Base-by-base conservation (phyloP, 148 eudicot genomes). In the Nepenthes mirabilis region DNA sequence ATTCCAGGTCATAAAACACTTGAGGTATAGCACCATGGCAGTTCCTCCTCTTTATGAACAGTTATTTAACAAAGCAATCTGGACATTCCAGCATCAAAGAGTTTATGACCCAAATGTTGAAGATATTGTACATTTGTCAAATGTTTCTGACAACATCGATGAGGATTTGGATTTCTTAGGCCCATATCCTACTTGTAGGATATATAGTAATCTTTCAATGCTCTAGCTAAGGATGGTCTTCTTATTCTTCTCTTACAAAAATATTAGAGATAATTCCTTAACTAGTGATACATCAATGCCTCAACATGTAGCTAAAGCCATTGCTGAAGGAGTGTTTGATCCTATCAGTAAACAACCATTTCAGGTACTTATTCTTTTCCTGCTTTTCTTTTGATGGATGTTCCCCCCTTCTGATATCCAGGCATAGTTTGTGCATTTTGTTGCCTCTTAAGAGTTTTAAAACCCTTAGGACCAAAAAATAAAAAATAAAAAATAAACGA, bases 81-180 rank as follows among this genome's bases (percentile, higher is more conserved):
- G 77, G 81, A 93, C 99, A 51, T 93, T 93, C 82, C 89, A 77
- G 65, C 84, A 93, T 79, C 99, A 93, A 82, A 79, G 96, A 69
- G 99, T 93, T 69, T 93, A 84, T 66, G 95, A 93, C 74, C 81
- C 89, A 1, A 57, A 43, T 14, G 62, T 62, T 37, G 87, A 86
- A 68, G 95, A 84, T 70, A 76, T 93, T 48, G 91, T 89, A 34
- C 83, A 86, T 74, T 68, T 93, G 47, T 72, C 86, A 47, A 61
- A 72, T 52, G 63, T 87, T 35, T 47, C 83, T 56, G 83, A 70
- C 34, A 9, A 59, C 62, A 37, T 59, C 52, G 77, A 67, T 58
- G 81, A 66, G 35, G 82, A 84, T 72, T 71, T 76, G 57, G 97
- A 93, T 65, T 93, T 93, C 72, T 74, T 93, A 76, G 99, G 99